Evolutionary conservation across 2,329 filamentous ascomycete genomes (phyloP).

Genomic region (Stagonosporopsis vannaccii): DNA sequence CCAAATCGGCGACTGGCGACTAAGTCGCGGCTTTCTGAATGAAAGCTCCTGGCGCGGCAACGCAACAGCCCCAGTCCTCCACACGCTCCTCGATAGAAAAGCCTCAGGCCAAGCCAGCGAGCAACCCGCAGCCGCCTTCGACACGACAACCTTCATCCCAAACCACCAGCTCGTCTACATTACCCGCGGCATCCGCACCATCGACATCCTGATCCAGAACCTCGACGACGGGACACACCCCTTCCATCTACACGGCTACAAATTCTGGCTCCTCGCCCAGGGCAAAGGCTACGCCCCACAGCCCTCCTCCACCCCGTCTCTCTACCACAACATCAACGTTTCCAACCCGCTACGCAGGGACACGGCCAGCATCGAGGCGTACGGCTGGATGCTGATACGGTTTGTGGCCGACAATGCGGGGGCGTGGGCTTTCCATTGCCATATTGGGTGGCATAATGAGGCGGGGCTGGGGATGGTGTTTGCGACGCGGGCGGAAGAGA

Average conservation of each 20-base stretch:
- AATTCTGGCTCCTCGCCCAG: constrained; percentile 69
- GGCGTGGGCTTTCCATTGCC: constrained; percentile 71
- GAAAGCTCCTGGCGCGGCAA: no score
- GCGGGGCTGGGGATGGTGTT: no score
- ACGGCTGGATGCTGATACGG: constrained; percentile 70
- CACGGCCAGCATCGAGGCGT: constrained; percentile 69
- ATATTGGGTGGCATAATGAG: constrained; percentile 69
- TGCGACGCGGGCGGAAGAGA: no score
- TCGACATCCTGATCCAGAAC: constrained; percentile 48
- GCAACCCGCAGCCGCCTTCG: no score
- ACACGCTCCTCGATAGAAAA: no score
- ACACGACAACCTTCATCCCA: no score
- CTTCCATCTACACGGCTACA: constrained; percentile 63
- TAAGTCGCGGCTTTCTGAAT: no score
- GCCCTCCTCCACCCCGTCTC: constrained; percentile 28
- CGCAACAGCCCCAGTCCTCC: no score
- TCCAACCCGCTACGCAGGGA: constrained; percentile 73
- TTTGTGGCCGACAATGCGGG: constrained; percentile 70
- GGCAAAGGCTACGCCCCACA: constrained; percentile 33
- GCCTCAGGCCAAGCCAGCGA: no score
- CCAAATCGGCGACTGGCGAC: no score
- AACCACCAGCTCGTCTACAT: no score
- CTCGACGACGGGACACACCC: constrained; percentile 53
- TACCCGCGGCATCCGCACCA: no score
- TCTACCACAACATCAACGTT: constrained; percentile 34